Conservation (phyloP, 2,329 filamentous ascomycete genomes). For the Podosphaera aphanis region DNA sequence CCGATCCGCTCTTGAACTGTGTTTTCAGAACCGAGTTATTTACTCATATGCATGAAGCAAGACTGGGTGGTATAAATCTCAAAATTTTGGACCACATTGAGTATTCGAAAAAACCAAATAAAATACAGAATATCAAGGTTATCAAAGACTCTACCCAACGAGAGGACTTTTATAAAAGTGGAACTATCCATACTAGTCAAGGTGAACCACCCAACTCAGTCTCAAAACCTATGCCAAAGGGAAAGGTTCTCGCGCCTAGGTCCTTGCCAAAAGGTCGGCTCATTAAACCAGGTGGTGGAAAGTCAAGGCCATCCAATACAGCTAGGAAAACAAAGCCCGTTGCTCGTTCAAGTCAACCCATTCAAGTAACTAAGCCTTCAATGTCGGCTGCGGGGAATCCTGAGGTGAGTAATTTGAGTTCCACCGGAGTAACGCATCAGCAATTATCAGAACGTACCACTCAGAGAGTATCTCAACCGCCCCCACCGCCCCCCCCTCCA, state of each 20-base stretch:
- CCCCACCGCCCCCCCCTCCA: slow-evolving; percentile 33
- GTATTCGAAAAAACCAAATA: slow-evolving; percentile 94
- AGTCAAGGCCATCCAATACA: slow-evolving; percentile 39
- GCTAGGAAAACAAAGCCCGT: slow-evolving; percentile 16
- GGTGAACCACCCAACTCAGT: slow-evolving; percentile 66
- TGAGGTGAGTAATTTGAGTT: background rate
- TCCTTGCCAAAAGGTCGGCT: slow-evolving; percentile 87
- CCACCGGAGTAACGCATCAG: background rate
- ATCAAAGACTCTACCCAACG: slow-evolving; percentile 60
- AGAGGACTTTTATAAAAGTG: slow-evolving; percentile 82
- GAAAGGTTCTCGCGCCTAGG: slow-evolving; percentile 63
- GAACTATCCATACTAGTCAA: slow-evolving; percentile 61
- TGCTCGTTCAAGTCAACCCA: slow-evolving; percentile 5
- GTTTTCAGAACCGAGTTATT: slow-evolving; percentile 95
- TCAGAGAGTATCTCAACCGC: slow-evolving; percentile 27
- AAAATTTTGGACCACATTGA: slow-evolving; percentile 70
- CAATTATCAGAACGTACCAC: slow-evolving; percentile 24
- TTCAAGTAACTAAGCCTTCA: background rate
- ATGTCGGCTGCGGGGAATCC: slow-evolving; percentile 3
- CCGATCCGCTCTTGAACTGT: slow-evolving; percentile 83
- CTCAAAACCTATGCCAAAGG: slow-evolving; percentile 67
- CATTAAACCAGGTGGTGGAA: slow-evolving; percentile 71
- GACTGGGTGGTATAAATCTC: slow-evolving; percentile 55
- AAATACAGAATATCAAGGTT: slow-evolving; percentile 70
- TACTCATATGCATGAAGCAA: slow-evolving; percentile 62